Base-by-base conservation (phyloP, 257 asterid genomes). In the Plantago ovata region DNA sequence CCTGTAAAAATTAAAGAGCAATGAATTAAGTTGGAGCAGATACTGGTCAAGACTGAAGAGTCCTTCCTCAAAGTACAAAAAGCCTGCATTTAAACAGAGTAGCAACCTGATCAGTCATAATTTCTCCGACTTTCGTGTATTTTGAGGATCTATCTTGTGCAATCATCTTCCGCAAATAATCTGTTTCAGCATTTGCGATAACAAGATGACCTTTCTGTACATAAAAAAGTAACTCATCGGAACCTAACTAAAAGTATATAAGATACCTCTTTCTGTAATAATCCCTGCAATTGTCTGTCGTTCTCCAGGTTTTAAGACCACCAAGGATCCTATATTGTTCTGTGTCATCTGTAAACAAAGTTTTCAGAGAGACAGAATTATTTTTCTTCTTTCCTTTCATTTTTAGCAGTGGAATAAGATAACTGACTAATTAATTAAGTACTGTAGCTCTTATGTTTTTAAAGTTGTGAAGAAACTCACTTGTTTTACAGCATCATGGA, bases 301-400 rank as follows among this genome's bases (percentile, higher is more conserved):
- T 46, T 75, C 77, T 60, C 95, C 95, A 18, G 87, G 88, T 75
- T 68, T 88, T 9, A 88, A 71, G 50, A 85, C 95, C 56, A 88
- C 91, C 79, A 89, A 69, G 6, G 96, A 89, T 57, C 96, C 95
- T 38, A 83, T 75, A 60, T 85, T 85, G 77, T 85, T 85, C 59
- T 69, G 80, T 44, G 94, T 80, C 93, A 85, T 85, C 94, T 87
- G 82, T 69, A 71, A 4, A 53, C 23, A 48, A 9, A 38, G 64
- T 44, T 38, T 28, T 58, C 33, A 16, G 18, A 18, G 13, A 13
- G 8, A 18, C 16, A 13, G 8, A 23, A 14, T 60, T 63, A 43
- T 47, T 22, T 54, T n/a, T 13, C 7, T 28, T 28, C 36, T 28
- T 28, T 28, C 36, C 36, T 28, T 28, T 28, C 36, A 0, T 28